Conservation (phyloP, 257 asterid species). For the Primulina eburnea region DNA sequence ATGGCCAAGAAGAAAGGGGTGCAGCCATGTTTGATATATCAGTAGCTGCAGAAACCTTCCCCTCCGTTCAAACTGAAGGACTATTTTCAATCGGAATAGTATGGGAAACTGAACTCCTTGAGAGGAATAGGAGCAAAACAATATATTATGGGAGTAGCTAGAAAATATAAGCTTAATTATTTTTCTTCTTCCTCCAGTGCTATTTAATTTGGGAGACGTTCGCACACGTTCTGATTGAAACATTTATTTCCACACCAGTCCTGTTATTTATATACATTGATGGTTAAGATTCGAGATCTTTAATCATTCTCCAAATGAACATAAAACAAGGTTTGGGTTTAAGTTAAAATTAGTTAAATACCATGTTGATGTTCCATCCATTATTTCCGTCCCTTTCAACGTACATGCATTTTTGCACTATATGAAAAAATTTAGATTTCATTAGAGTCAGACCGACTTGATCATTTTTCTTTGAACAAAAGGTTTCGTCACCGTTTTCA, state of each 20-base stretch:
- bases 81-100: background rate
- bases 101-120: background rate
- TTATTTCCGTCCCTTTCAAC: too few relatives aligned
- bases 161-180: background rate
- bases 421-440: too few relatives aligned
- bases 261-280: background rate
- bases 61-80: background rate
- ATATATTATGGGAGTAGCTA: too few relatives aligned
- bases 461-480: background rate
- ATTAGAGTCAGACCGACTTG: background rate
- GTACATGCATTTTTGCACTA: too few relatives aligned
- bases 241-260: background rate
- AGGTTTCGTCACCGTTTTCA: background rate
- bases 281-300: background rate
- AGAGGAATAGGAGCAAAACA: background rate
- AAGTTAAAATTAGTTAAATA: background rate
- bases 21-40: slow-evolving; percentile 46
- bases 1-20: slow-evolving; percentile 68
- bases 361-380: too few relatives aligned
- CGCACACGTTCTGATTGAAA: background rate
- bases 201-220: background rate
- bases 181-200: background rate
- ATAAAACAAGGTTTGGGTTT: too few relatives aligned
- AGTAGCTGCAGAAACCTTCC: slow-evolving; percentile 4
- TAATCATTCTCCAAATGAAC: too few relatives aligned